phyloP scores from a whole-genome alignment of 352 stramenopile genomes.

The Phytophthora cajani region DNA sequence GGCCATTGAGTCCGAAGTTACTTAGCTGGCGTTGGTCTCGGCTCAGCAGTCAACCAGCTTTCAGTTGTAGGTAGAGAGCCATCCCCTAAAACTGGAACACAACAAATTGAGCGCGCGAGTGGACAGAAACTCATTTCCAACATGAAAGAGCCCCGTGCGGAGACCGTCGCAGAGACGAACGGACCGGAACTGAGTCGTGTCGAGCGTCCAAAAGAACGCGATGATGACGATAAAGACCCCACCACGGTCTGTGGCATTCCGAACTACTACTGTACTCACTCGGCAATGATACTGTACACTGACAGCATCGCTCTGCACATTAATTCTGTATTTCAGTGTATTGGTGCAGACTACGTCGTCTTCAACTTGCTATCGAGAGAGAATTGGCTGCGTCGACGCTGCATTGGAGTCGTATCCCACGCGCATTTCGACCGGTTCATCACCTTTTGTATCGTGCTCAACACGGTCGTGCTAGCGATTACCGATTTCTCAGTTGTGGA shows the following conservation, averaged over 20 bases:
- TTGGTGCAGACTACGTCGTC: neutral
- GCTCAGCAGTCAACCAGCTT: too few species aligned
- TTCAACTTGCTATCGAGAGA: neutral
- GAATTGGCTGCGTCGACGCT: constrained; percentile 14
- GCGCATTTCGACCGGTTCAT: constrained; percentile 82
- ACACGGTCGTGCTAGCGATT: constrained; percentile 80
- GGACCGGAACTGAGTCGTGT: neutral
- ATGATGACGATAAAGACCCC: neutral
- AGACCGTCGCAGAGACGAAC: neutral
- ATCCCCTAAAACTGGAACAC: neutral
- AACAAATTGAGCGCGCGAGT: neutral
- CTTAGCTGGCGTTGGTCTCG: neutral
- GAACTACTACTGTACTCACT: neutral
- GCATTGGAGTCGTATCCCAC: constrained; percentile 51
- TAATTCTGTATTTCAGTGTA: neutral
- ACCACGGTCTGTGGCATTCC: neutral
- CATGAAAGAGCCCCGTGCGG: neutral
- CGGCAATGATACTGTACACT: neutral
- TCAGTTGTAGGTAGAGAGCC: too few species aligned
- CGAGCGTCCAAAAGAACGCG: neutral
- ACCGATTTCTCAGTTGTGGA: constrained; percentile 80
- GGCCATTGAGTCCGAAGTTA: neutral
- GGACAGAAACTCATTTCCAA: neutral
- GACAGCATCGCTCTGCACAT: neutral
- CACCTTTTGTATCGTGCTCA: constrained; percentile 78